These are phyloP conservation scores for Cotoneaster glaucophyllus DNA, from an alignment of 306 rosid species.

Conservation along the genomic window DNA sequence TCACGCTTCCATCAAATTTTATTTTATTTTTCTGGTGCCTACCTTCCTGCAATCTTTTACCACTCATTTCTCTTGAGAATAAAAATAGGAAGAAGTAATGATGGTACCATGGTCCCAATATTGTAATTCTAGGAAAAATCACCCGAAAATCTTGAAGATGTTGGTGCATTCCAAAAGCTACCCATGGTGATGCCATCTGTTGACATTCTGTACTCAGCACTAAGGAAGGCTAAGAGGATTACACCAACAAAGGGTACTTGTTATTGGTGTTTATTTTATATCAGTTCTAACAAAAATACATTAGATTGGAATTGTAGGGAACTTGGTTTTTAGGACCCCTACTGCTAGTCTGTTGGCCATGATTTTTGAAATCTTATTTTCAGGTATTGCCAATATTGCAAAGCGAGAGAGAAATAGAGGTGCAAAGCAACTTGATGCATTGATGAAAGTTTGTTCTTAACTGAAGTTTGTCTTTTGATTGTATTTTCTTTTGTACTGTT, in stretches of 20 bases:
- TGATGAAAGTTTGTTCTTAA: conserved; percentile 83
- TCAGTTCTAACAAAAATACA: conserved; percentile 7
- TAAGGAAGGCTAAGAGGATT: conserved; percentile 67
- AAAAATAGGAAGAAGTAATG: not conserved
- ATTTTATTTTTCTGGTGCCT: not conserved
- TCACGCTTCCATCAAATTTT: not conserved
- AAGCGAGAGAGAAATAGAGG: conserved; percentile 93
- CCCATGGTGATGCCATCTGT: conserved; percentile 91
- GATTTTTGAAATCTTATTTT: conserved; percentile 18
- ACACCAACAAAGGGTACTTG: conserved; percentile 72
- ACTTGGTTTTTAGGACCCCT: conserved; percentile 3
- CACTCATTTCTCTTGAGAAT: not conserved
- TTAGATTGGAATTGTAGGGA: not conserved
- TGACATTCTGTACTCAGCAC: conserved; percentile 78
- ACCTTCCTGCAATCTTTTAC: not conserved
- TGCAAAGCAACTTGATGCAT: conserved; percentile 93
- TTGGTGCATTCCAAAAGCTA: conserved; percentile 93
- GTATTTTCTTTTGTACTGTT: conserved; percentile 9
- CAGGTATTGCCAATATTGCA: conserved; percentile 80
- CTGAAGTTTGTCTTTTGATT: conserved; percentile 8
- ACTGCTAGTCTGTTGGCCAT: not conserved
- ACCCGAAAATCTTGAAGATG: conserved; percentile 37
- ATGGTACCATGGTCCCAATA: conserved; percentile 2
- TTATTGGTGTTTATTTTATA: conserved; percentile 7
- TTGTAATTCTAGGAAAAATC: conserved; percentile 44